Base-by-base conservation (phyloP, 306 rosid species). In the Datisca glomerata region DNA sequence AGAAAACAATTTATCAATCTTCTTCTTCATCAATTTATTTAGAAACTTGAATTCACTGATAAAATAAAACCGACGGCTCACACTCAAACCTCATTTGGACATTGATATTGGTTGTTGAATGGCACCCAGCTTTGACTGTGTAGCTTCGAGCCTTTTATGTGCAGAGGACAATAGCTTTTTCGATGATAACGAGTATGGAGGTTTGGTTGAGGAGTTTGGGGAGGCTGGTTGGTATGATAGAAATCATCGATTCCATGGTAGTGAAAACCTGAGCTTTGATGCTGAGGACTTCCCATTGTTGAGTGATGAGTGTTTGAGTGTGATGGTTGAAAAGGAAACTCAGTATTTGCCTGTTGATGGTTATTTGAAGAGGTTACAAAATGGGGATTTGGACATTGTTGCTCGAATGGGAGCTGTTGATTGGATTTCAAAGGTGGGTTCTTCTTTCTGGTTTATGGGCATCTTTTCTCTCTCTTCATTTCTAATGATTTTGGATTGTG, bases 361-460 rank as follows among this genome's bases (percentile, higher is more conserved):
- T 61, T 91, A 85, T 66, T 49, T 80, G 55, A 42, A 50, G 55
- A 91, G 54, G 56, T 54, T 91, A 12, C 66, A 38, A 3, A 62
- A 6, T 51, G 94, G 94, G 22, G 85, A 64, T 59, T 78, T 84
- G 72, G 85, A 91, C 57, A 56, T 68, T 13, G 72, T 43, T 22
- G 76, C 85, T 14, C 75, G 96, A 70, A 65, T 57, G 14, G 80
- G 78, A 32, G 81, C 92, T 28, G 69, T 80, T 61, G 82, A 71
- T 73, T 91, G 99, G 96, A 91, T 91, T 66, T 46, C 24, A 35
- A 73, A 85, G 99, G 99, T 91, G 54, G 47, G 70, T 73, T 57
- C 44, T 3, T 50, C 20, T 7, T 24, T 25, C 25, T 49, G 36
- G 2, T 31, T 31, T 31, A 8, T 8, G 3, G 3, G n/a, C 13